Percentiles rank a stretch among this genome's conserved stretches.
Conservation (phyloP, 345 rosid species). For the Dipteronia sinensis region DNA sequence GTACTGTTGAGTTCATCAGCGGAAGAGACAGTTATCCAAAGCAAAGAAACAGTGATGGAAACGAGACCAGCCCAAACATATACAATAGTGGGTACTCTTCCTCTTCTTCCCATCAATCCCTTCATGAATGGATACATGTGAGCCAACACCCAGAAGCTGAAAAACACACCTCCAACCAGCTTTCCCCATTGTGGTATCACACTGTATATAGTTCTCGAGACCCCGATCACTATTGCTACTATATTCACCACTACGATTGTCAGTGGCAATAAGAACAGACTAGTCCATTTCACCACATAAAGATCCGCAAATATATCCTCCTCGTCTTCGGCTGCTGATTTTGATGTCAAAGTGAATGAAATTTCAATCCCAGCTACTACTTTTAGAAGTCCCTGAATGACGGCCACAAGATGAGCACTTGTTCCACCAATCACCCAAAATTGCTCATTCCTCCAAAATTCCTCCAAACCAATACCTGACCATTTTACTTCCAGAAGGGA, state of each 20-base stretch:
- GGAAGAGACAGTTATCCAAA: constrained; percentile 76
- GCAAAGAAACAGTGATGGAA: constrained; percentile 70
- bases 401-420: constrained; percentile 86
- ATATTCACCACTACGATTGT: constrained; percentile 72
- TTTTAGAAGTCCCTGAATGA: constrained; percentile 83
- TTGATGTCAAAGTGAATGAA: constrained; percentile 76
- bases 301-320: constrained; percentile 79
- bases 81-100: constrained; percentile 80
- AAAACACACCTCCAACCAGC: constrained; percentile 78
- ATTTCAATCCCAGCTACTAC: constrained; percentile 82
- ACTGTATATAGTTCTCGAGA: constrained; percentile 70
- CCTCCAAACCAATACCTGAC: constrained; percentile 85
- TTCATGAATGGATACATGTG: constrained; percentile 86
- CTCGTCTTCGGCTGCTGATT: constrained; percentile 71
- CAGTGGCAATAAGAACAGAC: constrained; percentile 79
- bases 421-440: constrained; percentile 95
- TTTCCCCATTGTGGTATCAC: constrained; percentile 90
- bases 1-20: constrained; percentile 39
- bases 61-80: constrained; percentile 83
- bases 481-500: constrained; percentile 90
- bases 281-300: constrained; percentile 85
- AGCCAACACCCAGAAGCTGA: constrained; percentile 87
- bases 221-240: constrained; percentile 67
- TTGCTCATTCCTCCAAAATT: constrained; percentile 93
- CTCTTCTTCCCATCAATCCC: constrained; percentile 86